A percentile compares a stretch with the other conserved stretches of the same genome.
phyloP scores from a whole-genome alignment of 176 grass and related monocot genomes.

The Raddia distichophylla region DNA sequence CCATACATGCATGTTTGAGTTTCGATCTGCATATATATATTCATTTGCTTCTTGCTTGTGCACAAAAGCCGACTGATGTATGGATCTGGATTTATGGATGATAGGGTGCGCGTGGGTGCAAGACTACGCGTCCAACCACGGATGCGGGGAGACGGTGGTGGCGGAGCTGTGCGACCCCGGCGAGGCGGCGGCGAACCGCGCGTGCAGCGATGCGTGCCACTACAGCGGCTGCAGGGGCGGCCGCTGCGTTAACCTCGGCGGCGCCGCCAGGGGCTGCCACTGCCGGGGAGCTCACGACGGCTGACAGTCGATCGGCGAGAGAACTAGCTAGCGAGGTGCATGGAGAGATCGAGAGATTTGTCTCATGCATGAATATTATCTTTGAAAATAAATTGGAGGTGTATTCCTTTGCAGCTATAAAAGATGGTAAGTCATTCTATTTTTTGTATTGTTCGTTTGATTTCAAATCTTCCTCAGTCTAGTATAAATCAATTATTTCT shows the following conservation, averaged over 20 bases:
- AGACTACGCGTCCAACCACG: constrained; percentile 32
- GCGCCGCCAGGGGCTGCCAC: constrained; percentile 28
- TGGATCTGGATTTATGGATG: too few species aligned
- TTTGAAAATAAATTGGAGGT: background rate
- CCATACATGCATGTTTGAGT: background rate
- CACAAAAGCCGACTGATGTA: too few species aligned
- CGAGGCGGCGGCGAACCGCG: constrained; percentile 26
- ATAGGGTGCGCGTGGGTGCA: constrained; percentile 40
- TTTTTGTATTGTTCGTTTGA: too few species aligned
- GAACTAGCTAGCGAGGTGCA: background rate
- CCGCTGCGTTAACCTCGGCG: constrained; percentile 38
- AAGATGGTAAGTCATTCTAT: too few species aligned
- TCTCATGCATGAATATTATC: background rate
- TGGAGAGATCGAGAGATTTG: background rate
- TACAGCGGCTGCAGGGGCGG: constrained; percentile 49
- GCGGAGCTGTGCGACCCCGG: constrained; percentile 36
- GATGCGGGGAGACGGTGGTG: constrained; percentile 24
- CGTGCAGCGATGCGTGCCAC: constrained; percentile 42
- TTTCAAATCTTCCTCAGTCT: too few species aligned
- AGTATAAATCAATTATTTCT: too few species aligned
- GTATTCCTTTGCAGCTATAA: too few species aligned
- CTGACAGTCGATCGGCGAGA: background rate
- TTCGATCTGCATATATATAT: too few species aligned
- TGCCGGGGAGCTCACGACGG: background rate
- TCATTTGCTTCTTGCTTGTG: too few species aligned